phyloP scores from a whole-genome alignment of 2,329 filamentous ascomycete species.

The Magnaporthiopsis poae region DNA sequence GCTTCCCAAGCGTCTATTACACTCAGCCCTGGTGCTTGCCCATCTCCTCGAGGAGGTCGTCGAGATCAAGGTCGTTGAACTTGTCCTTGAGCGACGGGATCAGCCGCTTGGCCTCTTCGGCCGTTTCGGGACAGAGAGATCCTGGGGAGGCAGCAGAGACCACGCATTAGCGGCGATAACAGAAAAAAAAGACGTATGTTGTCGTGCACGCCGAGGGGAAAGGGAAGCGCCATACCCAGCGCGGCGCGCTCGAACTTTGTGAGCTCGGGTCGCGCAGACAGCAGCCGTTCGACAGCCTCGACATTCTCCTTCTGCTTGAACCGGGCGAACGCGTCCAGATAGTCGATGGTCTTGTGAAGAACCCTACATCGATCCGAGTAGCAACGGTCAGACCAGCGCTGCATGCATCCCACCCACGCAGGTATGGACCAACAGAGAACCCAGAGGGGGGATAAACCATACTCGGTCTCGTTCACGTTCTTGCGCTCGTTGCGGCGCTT shows the following conservation, averaged over 20 bases:
- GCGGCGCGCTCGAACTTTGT: constrained; percentile 90
- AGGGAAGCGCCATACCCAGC: constrained; percentile 38
- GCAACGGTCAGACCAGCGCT: too few species aligned
- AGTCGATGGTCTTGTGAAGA: constrained; percentile 78
- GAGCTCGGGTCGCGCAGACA: constrained; percentile 69
- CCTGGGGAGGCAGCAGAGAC: constrained; percentile 37
- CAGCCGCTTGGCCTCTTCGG: constrained; percentile 91
- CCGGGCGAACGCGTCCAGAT: constrained; percentile 86
- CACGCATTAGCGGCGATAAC: constrained; percentile 32
- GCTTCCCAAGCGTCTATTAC: neutral
- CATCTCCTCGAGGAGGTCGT: constrained; percentile 82
- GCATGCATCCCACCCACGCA: too few species aligned
- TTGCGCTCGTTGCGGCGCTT: constrained; percentile 71
- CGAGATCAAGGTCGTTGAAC: constrained; percentile 78
- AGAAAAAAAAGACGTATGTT: neutral
- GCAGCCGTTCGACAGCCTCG: constrained; percentile 80
- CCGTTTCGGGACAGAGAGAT: constrained; percentile 80
- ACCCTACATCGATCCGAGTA: constrained; percentile 39
- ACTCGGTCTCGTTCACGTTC: constrained; percentile 78
- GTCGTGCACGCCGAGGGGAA: too few species aligned
- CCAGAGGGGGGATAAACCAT: constrained; percentile 24
- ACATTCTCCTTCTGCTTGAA: constrained; percentile 94
- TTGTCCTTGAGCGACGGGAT: constrained; percentile 85
- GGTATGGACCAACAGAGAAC: too few species aligned
- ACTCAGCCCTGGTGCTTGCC: constrained; percentile 54